Evolutionary conservation across 2,329 filamentous ascomycete genomes (phyloP).

Genomic region (Bisporella sp.): DNA sequence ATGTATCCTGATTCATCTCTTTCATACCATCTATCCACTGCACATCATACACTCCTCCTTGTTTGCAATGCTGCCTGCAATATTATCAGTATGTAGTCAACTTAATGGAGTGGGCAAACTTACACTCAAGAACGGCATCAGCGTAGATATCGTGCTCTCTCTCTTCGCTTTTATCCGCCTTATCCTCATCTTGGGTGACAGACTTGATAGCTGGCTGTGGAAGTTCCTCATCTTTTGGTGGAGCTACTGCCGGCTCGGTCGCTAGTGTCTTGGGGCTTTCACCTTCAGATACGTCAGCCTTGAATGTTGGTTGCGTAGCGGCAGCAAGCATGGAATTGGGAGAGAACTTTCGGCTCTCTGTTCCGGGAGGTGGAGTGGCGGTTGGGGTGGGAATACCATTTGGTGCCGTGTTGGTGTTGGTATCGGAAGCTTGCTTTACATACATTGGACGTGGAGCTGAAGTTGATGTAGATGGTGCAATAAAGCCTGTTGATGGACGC

Average conservation of each 20-base stretch:
- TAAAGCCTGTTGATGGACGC: slow-evolving; percentile 44
- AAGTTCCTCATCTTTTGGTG: slow-evolving; percentile 58
- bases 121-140: slow-evolving; percentile 81
- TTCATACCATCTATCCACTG: slow-evolving; percentile 57
- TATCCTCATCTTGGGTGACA: slow-evolving; percentile 66
- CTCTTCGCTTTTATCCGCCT: slow-evolving; percentile 59
- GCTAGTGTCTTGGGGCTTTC: slow-evolving; percentile 74
- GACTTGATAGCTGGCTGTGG: slow-evolving; percentile 45
- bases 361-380: slow-evolving; percentile 54
- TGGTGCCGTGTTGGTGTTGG: slow-evolving; percentile 26
- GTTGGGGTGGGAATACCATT: slow-evolving; percentile 65
- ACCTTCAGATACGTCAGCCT: slow-evolving; percentile 69
- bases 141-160: slow-evolving; percentile 92
- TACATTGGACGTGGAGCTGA: slow-evolving; percentile 60
- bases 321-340: slow-evolving; percentile 36
- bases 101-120: slow-evolving; percentile 31
- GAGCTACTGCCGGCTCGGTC: slow-evolving; percentile 56
- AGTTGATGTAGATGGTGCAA: slow-evolving; percentile 47
- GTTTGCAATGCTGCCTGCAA: slow-evolving; percentile 85
- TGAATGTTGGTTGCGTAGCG: slow-evolving; percentile 60
- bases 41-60: slow-evolving; percentile 95
- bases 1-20: slow-evolving; percentile 15
- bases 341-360: slow-evolving; percentile 31
- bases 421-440: slow-evolving; percentile 43
- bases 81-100: slow-evolving; percentile 25